Conservation (phyloP, 2,329 filamentous ascomycete species). For the Sodiomyces alkalinus region DNA sequence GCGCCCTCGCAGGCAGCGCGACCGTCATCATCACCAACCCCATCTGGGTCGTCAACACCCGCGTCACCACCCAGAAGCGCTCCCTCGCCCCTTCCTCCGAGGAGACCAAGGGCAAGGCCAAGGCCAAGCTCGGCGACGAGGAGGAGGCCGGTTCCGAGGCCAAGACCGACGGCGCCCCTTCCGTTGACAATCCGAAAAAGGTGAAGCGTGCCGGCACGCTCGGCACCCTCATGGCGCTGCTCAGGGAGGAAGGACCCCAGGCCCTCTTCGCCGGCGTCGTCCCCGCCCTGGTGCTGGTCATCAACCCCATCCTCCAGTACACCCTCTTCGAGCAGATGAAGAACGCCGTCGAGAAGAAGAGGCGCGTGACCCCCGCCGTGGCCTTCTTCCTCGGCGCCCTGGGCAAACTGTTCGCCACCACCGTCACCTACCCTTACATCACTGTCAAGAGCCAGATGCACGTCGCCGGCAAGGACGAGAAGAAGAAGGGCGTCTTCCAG, state of each 20-base stretch:
- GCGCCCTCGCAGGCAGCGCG: constrained; percentile 81
- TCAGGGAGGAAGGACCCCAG: constrained; percentile 69
- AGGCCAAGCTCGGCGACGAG: constrained; percentile 18
- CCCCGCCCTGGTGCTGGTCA: constrained; percentile 82
- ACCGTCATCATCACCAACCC: constrained; percentile 96
- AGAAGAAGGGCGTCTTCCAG: constrained; percentile 65
- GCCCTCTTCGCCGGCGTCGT: constrained; percentile 87
- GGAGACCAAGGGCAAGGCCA: constrained; percentile 23
- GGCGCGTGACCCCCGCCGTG: constrained; percentile 65
- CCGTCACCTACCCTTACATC: constrained; percentile 95
- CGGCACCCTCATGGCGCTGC: constrained; percentile 62
- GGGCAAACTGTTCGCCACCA: constrained; percentile 87
- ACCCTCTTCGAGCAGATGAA: constrained; percentile 98
- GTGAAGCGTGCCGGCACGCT: constrained; percentile 55
- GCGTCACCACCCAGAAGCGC: constrained; percentile 81
- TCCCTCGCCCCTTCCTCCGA: constrained; percentile 70
- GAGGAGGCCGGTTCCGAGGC: constrained; percentile 26
- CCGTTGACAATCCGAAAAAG: constrained; percentile 18
- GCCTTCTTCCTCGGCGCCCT: constrained; percentile 85
- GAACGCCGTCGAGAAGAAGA: constrained; percentile 63
- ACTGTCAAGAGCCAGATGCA: constrained; percentile 98
- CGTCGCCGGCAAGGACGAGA: constrained; percentile 62
- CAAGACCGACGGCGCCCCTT: constrained; percentile 14
- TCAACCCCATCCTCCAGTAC: constrained; percentile 97
- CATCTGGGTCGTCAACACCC: constrained; percentile 98